Evolutionary conservation across 768 basidiomycete genomes (phyloP).

Genomic region (Amanita brunnescens): DNA sequence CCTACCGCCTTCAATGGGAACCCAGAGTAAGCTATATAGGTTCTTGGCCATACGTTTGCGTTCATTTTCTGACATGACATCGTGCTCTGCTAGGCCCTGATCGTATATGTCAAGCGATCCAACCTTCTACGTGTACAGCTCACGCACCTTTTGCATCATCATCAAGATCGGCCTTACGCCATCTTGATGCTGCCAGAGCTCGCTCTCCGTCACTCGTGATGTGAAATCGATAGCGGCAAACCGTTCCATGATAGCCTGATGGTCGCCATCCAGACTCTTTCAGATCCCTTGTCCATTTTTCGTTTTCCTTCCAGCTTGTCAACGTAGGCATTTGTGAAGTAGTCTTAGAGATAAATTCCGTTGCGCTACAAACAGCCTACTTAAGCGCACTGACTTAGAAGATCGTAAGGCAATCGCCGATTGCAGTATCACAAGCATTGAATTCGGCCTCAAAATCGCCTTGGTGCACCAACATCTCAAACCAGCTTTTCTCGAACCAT

Average conservation of each 20-base stretch:
- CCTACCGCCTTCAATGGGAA: conserved; percentile 41
- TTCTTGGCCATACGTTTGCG: conserved; percentile 39
- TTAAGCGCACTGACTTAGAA: conserved; percentile 31
- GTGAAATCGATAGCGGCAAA: conserved; percentile 37
- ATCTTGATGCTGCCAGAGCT: conserved; percentile 14
- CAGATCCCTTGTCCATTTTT: neutral
- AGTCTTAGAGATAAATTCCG: conserved; percentile 17
- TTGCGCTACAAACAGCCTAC: too few species aligned
- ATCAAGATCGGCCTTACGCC: conserved; percentile 21
- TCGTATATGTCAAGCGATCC: neutral
- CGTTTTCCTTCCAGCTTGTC: neutral
- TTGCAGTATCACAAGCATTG: conserved; percentile 31
- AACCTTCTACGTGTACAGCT: too few species aligned
- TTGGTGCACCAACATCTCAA: conserved; percentile 39
- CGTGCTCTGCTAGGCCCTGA: conserved; percentile 27
- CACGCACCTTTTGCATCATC: too few species aligned
- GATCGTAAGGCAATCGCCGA: conserved; percentile 36
- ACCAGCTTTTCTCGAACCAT: conserved; percentile 30
- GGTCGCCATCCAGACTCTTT: neutral
- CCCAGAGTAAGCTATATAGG: conserved; percentile 40
- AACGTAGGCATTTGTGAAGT: neutral
- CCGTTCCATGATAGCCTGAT: conserved; percentile 16
- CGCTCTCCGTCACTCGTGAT: conserved; percentile 26
- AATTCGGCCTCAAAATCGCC: conserved; percentile 36
- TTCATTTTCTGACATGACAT: conserved; percentile 20